A percentile compares a stretch with the other conserved stretches of the same genome.
Evolutionary conservation across 345 rosid species (phyloP).

Genomic region (Nephelium lappaceum): DNA sequence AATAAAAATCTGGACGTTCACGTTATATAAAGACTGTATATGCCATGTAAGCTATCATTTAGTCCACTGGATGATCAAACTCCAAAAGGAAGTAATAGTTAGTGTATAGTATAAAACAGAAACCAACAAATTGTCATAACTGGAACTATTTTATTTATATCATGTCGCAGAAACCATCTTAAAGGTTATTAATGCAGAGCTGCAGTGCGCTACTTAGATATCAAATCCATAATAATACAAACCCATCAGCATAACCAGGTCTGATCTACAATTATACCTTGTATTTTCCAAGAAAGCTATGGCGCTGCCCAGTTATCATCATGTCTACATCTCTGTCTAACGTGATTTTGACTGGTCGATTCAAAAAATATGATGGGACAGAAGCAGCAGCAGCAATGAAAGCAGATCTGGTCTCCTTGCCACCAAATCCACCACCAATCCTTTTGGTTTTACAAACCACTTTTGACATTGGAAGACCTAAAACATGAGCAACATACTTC

Average conservation of each 20-base stretch:
- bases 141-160: neutral
- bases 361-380: slow-evolving; percentile 81
- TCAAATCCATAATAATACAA: neutral
- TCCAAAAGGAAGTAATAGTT: neutral
- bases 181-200: neutral
- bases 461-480: slow-evolving; percentile 92
- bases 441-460: slow-evolving; percentile 92
- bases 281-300: slow-evolving; percentile 93
- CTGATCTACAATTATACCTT: slow-evolving; percentile 48
- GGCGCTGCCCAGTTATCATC: slow-evolving; percentile 95
- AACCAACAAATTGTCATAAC: neutral
- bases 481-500: slow-evolving; percentile 80
- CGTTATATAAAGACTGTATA: no score
- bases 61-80: neutral
- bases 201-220: neutral
- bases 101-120: neutral
- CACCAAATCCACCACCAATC: slow-evolving; percentile 98
- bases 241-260: neutral
- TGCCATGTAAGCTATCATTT: neutral
- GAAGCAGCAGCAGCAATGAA: slow-evolving; percentile 81
- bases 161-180: neutral
- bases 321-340: slow-evolving; percentile 91
- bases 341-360: slow-evolving; percentile 79
- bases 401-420: slow-evolving; percentile 94
- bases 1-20: neutral